phyloP scores from a whole-genome alignment of 2,329 filamentous ascomycete genomes.

The Clonostachys chloroleuca region DNA sequence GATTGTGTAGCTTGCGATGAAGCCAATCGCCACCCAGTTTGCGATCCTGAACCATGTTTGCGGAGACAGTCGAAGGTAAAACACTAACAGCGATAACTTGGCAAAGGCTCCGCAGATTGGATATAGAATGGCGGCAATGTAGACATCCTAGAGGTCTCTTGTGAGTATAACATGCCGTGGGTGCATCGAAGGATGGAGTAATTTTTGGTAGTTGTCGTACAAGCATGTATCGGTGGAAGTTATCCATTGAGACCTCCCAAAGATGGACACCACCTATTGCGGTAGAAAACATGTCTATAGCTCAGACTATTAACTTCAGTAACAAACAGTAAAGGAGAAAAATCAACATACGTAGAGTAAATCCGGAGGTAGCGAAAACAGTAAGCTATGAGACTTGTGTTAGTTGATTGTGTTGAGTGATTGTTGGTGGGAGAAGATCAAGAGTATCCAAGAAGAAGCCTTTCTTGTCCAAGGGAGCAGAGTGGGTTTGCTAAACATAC shows the following conservation, averaged over 20 bases:
- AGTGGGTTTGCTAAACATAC: not conserved
- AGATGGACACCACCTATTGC: conserved; percentile 10
- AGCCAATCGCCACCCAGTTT: conserved; percentile 14
- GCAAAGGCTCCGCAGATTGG: conserved; percentile 18
- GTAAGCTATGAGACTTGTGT: too few relatives aligned
- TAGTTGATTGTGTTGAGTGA: too few relatives aligned
- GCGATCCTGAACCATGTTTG: conserved; percentile 16
- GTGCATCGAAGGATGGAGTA: not conserved
- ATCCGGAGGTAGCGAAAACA: too few relatives aligned
- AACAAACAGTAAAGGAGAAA: not conserved
- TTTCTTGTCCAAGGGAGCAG: too few relatives aligned
- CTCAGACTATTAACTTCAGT: not conserved
- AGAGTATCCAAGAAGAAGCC: too few relatives aligned
- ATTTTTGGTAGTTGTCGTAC: not conserved
- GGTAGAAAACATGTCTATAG: not conserved
- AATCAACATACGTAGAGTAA: not conserved
- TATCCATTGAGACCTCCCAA: conserved; percentile 12
- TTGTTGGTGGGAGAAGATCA: too few relatives aligned
- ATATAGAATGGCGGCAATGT: conserved; percentile 16
- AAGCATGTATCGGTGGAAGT: conserved; percentile 1
- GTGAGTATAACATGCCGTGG: not conserved
- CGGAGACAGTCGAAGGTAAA: conserved; percentile 24
- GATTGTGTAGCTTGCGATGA: conserved; percentile 16
- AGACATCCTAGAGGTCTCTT: conserved; percentile 6
- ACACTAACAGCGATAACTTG: conserved; percentile 23